Evolutionary conservation across 169 alveolate genomes (phyloP), one percentile per base, ranked within the genome.

Genomic region (Plasmodium knowlesi): DNA sequence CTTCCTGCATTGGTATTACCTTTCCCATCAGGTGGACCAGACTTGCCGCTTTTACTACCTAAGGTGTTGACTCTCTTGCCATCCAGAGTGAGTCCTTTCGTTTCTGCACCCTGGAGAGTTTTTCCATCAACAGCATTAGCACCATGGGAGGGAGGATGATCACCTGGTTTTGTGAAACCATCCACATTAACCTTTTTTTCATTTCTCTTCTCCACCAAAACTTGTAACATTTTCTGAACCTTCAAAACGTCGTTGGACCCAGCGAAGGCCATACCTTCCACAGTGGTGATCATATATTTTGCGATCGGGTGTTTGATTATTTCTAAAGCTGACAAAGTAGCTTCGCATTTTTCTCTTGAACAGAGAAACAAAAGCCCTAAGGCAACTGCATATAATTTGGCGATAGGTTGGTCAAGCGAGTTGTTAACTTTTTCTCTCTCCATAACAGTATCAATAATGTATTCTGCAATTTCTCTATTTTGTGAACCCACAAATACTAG

Each of bases 211-310:
- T 98, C 98, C 19, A 98, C 98, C 57, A 98, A 97, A 37, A 96
- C 94, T 83, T 98, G 99, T 54, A 98, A 97, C 98, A 98, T 94
- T 83, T 98, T 98, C 84, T 99, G 99, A 19, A 98, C 99, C 94
- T 98, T 98, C 34, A 99, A 95, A 1, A 99, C 99, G 85, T 99
- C 99, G 16, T 99, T 99, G 71, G 99, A 97, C 50, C 99, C 99
- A 16, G 99, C 99, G 96, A 96, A 98, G 39, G 99, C 99, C 92
- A 98, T 98, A 12, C 99, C 98, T 80, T 98, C 98, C n/a, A 98
- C 97, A 83, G 97, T 93, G 12, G 97, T 92, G n/a, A 92, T 95
- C 50, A 98, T 96, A 88, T 96, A 97, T 83, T 93, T 93, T 2
- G 97, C 96, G 22, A 96, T 93, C 16, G 96, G 96, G 30, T 94